A percentile compares a stretch with the other conserved stretches of the same genome.
Evolutionary conservation across 2,329 filamentous ascomycete genomes (phyloP).

Genomic region (Geosmithia putterillii): DNA sequence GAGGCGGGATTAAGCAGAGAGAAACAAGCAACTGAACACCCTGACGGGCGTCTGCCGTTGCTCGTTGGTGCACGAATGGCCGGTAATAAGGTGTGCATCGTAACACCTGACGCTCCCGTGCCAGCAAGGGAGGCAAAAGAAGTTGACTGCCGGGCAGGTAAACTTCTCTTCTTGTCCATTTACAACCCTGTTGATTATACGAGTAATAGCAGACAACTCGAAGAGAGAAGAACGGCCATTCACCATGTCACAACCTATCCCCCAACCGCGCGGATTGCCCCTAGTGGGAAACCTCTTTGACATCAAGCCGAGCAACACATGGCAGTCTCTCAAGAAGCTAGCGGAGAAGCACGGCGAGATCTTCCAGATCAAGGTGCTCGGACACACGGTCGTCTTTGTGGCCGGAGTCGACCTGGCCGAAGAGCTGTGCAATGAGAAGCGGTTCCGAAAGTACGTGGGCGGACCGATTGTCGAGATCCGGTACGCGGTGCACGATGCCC

Average conservation of each 20-base stretch:
- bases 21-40: neutral
- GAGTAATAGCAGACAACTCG: neutral
- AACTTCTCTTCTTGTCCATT: neutral
- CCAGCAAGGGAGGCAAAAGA: neutral
- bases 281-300: constrained; percentile 24
- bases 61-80: too few relatives aligned
- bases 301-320: constrained; percentile 20
- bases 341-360: constrained; percentile 23
- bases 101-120: too few relatives aligned
- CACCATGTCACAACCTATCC: constrained; percentile 21
- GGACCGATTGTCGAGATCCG: constrained; percentile 40
- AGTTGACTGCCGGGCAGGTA: neutral
- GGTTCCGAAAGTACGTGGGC: constrained; percentile 41
- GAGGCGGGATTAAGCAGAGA: neutral
- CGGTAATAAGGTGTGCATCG: too few relatives aligned
- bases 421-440: constrained; percentile 38
- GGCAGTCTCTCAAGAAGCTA: constrained; percentile 21
- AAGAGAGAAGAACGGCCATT: neutral
- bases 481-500: constrained; percentile 32
- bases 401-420: constrained; percentile 33
- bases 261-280: constrained; percentile 19
- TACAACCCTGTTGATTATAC: neutral
- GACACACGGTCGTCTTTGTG: constrained; percentile 26
- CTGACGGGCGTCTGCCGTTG: too few relatives aligned
- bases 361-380: constrained; percentile 22